Conservation (phyloP, 2,329 filamentous ascomycete genomes). For the Phaeosphaeriaceae sp. region DNA sequence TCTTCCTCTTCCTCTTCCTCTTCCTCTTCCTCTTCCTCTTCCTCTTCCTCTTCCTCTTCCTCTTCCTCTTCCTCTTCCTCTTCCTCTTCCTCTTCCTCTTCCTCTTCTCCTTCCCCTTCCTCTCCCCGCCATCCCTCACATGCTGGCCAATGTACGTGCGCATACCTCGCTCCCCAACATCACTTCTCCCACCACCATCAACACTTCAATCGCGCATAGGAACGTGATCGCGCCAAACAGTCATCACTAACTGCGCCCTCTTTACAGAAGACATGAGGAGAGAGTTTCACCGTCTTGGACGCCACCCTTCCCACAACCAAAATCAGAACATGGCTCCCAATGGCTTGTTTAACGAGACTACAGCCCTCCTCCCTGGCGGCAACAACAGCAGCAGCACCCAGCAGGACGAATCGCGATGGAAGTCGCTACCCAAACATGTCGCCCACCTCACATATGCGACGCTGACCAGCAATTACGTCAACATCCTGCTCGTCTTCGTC, state of each 20-base stretch:
- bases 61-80: too few relatives aligned
- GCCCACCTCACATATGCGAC: constrained; percentile 50
- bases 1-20: too few relatives aligned
- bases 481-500: constrained; percentile 75
- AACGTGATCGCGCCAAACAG: neutral
- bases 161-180: neutral
- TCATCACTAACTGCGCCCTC: constrained; percentile 36
- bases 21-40: neutral
- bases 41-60: neutral
- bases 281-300: constrained; percentile 40
- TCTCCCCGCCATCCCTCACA: neutral
- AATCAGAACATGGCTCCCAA: constrained; percentile 8
- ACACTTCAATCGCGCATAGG: neutral
- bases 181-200: neutral
- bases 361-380: constrained; percentile 34
- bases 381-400: constrained; percentile 29
- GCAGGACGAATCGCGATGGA: constrained; percentile 34
- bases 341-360: constrained; percentile 36
- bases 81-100: neutral
- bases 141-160: neutral
- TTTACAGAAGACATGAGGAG: constrained; percentile 41
- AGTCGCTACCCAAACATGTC: constrained; percentile 38
- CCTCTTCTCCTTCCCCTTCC: too few relatives aligned
- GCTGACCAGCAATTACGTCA: constrained; percentile 63
- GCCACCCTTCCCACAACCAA: constrained; percentile 23